Evolutionary conservation across 345 rosid species (phyloP), one percentile per base, ranked within the genome.

Genomic region (Sonneratia alba): DNA sequence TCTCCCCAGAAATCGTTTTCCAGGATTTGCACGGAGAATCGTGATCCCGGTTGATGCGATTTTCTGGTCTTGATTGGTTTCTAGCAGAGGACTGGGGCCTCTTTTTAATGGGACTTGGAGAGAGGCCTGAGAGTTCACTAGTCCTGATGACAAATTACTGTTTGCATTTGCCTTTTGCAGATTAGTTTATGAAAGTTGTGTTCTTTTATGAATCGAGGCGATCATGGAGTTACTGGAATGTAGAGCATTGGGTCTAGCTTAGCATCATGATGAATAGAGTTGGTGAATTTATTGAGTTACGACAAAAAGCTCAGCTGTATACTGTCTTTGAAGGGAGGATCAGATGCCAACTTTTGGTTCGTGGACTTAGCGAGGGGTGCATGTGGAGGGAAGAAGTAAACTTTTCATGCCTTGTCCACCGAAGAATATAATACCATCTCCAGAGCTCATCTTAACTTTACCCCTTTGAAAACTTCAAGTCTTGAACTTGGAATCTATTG

Each of bases 381-480:
- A n/a, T 36, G 65, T 55, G 65, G 24, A 73, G n/a, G 51, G 42
- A 37, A 56, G 74, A 75, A 78, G 77, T 69, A 76, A 73, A 36
- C 79, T 71, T 21, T 83, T 57, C 21, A 38, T 70, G 63, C 66
- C 66, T 34, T 70, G 71, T 57, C 66, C 66, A 27, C 38, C 10
- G 38, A 62, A 55, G 66, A 61, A 21, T 59, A 70, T 5, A 37
- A 57, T 57, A 57, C 36, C 66, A 62, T 62, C 32, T 27, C 66
- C 36, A 11, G 18, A 62, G 66, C 66, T 62, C 27, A 62, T 36
- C 66, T 62, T 27, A 24, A 62, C 37, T 27, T 62, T 62, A 27
- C 66, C 66, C 66, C 27, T 62, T 62, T 62, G 66, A 62, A 62
- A 62, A 34, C 66, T 62, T 62, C 66, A 34, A 34, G 18, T 24